Conservation (phyloP, 2,329 filamentous ascomycete genomes). For the Paraconiothyrium brasiliense region DNA sequence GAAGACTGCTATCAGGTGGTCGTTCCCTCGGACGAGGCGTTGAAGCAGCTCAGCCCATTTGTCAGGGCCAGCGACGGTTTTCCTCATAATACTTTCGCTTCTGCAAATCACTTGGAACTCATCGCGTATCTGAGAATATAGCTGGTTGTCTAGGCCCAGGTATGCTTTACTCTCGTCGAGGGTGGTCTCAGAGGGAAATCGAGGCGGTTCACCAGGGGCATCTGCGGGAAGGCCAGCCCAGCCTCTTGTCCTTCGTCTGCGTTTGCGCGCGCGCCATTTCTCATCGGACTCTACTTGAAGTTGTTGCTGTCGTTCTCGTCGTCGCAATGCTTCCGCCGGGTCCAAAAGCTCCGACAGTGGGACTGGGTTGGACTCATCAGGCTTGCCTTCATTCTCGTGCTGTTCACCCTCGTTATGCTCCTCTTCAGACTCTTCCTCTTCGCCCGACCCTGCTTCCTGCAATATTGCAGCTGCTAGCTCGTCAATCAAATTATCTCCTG, state of each 20-base stretch:
- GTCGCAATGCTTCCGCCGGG: slow-evolving; percentile 35
- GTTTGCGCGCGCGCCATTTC: slow-evolving; percentile 70
- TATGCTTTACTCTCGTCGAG: slow-evolving; percentile 80
- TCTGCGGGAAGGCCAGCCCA: slow-evolving; percentile 75
- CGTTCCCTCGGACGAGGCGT: slow-evolving; percentile 70
- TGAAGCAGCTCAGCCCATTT: slow-evolving; percentile 78
- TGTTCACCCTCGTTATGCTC: slow-evolving; percentile 10
- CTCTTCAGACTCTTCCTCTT: slow-evolving; percentile 21
- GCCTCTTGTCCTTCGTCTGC: slow-evolving; percentile 73
- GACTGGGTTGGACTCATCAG: slow-evolving; percentile 5
- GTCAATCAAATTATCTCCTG: slow-evolving; percentile 33
- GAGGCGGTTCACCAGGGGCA: slow-evolving; percentile 71
- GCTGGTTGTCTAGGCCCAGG: slow-evolving; percentile 68
- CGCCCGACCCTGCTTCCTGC: slow-evolving; percentile 30
- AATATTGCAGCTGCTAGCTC: slow-evolving; percentile 42
- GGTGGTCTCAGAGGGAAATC: slow-evolving; percentile 84
- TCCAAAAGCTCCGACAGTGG: slow-evolving; percentile 25
- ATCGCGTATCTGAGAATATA: slow-evolving; percentile 72
- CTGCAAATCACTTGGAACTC: slow-evolving; percentile 77
- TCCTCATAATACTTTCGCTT: slow-evolving; percentile 74
- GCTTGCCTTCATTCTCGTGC: neutral
- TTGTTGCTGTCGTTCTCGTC: slow-evolving; percentile 42
- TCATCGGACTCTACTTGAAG: slow-evolving; percentile 69
- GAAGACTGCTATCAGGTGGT: slow-evolving; percentile 71
- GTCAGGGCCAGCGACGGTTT: slow-evolving; percentile 76